A percentile compares a stretch with the other conserved stretches of the same genome.
Evolutionary conservation across 495 filamentous ascomycete species (phyloP).

Genomic region (Choiromyces venosus): DNA sequence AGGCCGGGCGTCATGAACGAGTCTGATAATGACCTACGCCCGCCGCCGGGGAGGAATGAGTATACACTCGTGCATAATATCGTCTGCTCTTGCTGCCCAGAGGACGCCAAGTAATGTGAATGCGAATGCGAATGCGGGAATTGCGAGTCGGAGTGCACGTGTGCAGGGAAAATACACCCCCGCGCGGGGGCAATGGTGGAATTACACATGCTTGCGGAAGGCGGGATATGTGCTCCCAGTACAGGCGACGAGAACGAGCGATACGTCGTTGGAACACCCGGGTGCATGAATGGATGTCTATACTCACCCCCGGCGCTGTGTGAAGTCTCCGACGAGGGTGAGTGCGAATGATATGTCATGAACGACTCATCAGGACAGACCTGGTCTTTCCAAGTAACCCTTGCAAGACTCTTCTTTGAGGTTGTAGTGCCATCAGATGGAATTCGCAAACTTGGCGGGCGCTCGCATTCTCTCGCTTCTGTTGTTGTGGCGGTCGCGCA

Average conservation of each 20-base stretch:
- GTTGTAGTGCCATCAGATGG: constrained; percentile 1
- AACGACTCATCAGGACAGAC: constrained; percentile 30
- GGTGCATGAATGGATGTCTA: background rate
- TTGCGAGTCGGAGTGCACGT: constrained; percentile 3
- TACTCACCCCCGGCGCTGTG: background rate
- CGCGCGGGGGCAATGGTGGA: constrained; percentile 26
- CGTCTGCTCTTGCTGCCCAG: constrained; percentile 11
- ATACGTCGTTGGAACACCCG: constrained; percentile 12
- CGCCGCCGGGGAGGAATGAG: constrained; percentile 16
- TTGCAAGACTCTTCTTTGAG: constrained; percentile 13
- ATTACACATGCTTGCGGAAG: constrained; percentile 16
- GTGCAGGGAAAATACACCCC: constrained; percentile 14
- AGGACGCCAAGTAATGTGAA: constrained; percentile 6
- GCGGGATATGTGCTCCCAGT: constrained; percentile 24
- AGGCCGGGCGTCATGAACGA: constrained; percentile 17
- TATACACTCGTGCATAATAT: constrained; percentile 30
- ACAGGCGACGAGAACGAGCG: constrained; percentile 26
- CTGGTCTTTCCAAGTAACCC: constrained; percentile 36
- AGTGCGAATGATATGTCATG: constrained; percentile 20
- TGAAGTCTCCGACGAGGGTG: constrained; percentile 9
- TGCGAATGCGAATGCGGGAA: constrained; percentile 6
- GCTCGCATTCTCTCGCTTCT: constrained; percentile 10
- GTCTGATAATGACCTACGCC: constrained; percentile 23
- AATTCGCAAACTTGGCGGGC: constrained; percentile 17
- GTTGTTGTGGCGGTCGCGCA: background rate